phyloP scores from a whole-genome alignment of 345 rosid genomes.

The Gossypium ekmanianum region DNA sequence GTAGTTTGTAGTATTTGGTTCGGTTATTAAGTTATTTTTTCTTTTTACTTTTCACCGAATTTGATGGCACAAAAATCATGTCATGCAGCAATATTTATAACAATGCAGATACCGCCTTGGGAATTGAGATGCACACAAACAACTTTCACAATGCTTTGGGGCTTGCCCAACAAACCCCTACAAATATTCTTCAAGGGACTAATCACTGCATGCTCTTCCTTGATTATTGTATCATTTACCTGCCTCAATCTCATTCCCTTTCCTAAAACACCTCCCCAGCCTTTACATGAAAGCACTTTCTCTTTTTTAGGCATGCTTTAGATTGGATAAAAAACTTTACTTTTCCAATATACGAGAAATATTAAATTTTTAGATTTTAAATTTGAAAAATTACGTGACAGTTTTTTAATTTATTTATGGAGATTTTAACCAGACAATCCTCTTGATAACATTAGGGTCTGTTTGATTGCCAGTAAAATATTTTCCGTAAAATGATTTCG shows the following conservation, averaged over 20 bases:
- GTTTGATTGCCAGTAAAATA: too few relatives aligned
- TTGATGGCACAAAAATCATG: constrained; percentile 25
- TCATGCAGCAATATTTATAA: constrained; percentile 9
- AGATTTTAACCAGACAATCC: too few relatives aligned
- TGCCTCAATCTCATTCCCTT: neutral
- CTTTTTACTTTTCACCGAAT: constrained; percentile 13
- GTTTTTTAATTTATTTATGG: too few relatives aligned
- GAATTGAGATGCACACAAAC: constrained; percentile 22
- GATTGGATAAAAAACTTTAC: neutral
- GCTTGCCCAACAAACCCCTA: constrained; percentile 8
- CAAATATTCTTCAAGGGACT: constrained; percentile 16
- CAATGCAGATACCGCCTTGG: constrained; percentile 22
- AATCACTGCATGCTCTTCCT: neutral
- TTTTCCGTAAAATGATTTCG: too few relatives aligned
- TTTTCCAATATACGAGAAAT: too few relatives aligned
- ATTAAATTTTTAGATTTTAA: too few relatives aligned
- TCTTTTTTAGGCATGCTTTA: neutral
- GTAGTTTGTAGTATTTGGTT: neutral
- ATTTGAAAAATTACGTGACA: too few relatives aligned
- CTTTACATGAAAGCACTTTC: neutral
- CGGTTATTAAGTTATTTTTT: neutral
- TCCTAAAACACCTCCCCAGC: neutral
- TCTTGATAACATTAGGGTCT: too few relatives aligned
- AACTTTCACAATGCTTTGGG: constrained; percentile 30
- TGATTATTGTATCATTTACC: neutral